Base-by-base conservation (phyloP, 768 basidiomycete genomes). In the Lactarius sanguifluus region DNA sequence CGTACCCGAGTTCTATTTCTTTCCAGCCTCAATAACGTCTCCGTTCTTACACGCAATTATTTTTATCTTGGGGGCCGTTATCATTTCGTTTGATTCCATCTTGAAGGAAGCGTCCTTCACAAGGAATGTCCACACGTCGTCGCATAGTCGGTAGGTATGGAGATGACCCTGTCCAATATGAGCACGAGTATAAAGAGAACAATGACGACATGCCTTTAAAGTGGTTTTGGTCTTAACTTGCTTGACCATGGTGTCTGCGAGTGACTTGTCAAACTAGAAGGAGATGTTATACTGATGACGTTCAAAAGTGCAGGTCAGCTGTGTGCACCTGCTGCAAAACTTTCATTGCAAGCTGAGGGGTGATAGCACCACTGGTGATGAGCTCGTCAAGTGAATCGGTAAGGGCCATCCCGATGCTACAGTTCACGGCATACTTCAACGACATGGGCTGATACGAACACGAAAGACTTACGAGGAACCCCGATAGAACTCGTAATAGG, bases 91-190 rank as follows among this genome's bases (percentile, higher is more conserved):
- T 70, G 87, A 85, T 77, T 99, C 97, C 90, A 98, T 94, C 79
- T 98, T 98, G 80, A 99, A 96, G 18, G 80, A 80, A 10, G 96
- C 90, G 71, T 96, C 88, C 77, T 94, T 92, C 59, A 98, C 91
- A 69, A 96, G 92, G 77, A 98, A 99, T 61, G 96, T 98, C 97
- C 97, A 98, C 57, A 98, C 96, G 74, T 96, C 95, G 79, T 96
- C 94, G 76, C 92, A 94, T 4, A 94, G 82, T 9, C 93, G 87
- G 77, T 97, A 99, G 2, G 94, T 98, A 71, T 91, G 86, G 62
- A 98, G 78, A 75, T 96, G 91, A 20, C 94, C 96, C 93, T 78
- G 59, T 25, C 57, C 32, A 18, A 58, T 34, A 59, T 10, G 50
- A 9, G 28, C 28, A 62, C 52, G 60, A 62, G 23, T 28, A 55